Conservation (phyloP, 2,329 filamentous ascomycete species). For the Cadophora malorum region DNA sequence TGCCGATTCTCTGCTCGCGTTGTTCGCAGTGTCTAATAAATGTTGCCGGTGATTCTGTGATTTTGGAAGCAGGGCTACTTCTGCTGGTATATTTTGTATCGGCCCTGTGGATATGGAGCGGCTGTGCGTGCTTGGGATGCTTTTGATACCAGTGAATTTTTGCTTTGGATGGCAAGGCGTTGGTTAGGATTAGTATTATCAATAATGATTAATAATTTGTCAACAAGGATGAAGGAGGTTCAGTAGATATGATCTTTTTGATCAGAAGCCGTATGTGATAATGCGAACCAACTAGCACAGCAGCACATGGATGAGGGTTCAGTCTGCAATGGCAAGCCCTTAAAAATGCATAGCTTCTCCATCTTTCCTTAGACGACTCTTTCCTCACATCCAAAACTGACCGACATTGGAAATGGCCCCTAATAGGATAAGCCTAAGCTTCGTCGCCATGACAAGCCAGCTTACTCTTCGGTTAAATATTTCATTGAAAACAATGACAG, state of each 20-base stretch:
- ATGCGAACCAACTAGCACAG: neutral
- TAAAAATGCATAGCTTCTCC: neutral
- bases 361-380: neutral
- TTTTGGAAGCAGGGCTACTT: neutral
- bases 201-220: neutral
- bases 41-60: neutral
- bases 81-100: no score
- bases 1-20: neutral
- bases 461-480: no score
- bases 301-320: neutral
- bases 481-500: no score
- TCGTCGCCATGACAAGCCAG: no score
- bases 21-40: neutral
- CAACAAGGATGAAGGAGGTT: no score
- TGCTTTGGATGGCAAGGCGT: conserved; percentile 3
- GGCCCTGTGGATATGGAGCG: neutral
- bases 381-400: neutral
- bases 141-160: conserved; percentile 4
- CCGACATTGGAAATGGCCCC: neutral
- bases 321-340: no score
- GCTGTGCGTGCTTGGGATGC: neutral
- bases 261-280: no score
- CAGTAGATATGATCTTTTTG: neutral
- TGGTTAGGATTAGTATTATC: neutral
- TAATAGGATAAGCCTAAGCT: no score